Conservation (phyloP, 148 eudicot species). For the Chenopodium suecicum region DNA sequence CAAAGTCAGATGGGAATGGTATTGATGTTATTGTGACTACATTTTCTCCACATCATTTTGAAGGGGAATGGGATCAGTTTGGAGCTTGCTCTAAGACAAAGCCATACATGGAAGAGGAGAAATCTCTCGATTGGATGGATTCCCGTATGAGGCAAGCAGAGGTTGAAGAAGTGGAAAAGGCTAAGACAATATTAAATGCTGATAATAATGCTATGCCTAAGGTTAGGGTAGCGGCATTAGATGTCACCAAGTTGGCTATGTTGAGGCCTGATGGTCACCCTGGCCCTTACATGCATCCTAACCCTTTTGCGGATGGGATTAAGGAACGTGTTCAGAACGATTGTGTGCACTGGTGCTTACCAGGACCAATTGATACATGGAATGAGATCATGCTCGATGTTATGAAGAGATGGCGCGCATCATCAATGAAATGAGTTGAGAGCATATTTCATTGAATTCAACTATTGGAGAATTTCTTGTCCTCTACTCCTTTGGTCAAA, state of each 20-base stretch:
- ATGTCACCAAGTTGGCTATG: conserved; percentile 64
- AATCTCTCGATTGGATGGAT: conserved; percentile 61
- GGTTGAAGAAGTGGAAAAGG: conserved; percentile 47
- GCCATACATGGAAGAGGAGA: conserved; percentile 61
- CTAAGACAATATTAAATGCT: conserved; percentile 26
- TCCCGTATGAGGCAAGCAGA: conserved; percentile 62
- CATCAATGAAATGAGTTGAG: conserved; percentile 19
- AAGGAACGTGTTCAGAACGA: conserved; percentile 70
- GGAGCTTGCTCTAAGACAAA: conserved; percentile 77
- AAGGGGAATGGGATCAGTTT: conserved; percentile 84
- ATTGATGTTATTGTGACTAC: conserved; percentile 69
- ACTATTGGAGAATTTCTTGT: not conserved
- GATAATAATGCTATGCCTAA: conserved; percentile 8
- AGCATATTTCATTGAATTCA: not conserved
- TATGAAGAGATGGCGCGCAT: conserved; percentile 49
- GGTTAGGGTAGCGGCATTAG: conserved; percentile 58
- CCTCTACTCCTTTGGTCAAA: not conserved
- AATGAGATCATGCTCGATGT: conserved; percentile 77
- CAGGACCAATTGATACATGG: conserved; percentile 90
- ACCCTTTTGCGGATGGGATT: conserved; percentile 77
- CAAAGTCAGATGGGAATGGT: conserved; percentile 16
- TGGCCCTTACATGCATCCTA: conserved; percentile 74
- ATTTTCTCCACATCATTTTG: conserved; percentile 84
- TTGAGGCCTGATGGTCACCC: conserved; percentile 96
- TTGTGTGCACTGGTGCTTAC: conserved; percentile 94